A percentile compares a stretch with the other conserved stretches of the same genome.
Evolutionary conservation across 495 filamentous ascomycete genomes (phyloP).

Genomic region (Penicillium goetzii): DNA sequence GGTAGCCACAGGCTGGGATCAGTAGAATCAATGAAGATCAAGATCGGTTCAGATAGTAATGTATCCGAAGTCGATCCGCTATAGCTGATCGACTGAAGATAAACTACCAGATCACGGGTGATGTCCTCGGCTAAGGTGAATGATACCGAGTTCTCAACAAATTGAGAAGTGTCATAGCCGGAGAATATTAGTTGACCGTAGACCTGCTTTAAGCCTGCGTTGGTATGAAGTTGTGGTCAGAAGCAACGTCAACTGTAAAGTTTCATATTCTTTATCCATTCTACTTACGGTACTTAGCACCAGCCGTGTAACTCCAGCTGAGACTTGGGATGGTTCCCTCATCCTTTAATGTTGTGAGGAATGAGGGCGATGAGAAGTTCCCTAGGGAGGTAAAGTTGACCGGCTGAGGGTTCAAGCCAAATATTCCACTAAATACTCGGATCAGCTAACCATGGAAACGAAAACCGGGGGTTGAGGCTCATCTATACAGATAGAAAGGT

Average conservation of each 20-base stretch:
- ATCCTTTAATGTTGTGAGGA: constrained; percentile 40
- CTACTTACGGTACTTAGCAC: constrained; percentile 61
- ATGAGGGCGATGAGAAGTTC: constrained; percentile 28
- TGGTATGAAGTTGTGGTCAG: constrained; percentile 5
- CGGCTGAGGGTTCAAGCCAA: constrained; percentile 26
- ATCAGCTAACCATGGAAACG: constrained; percentile 8
- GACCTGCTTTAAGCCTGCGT: constrained; percentile 46
- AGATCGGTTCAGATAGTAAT: constrained; percentile 36
- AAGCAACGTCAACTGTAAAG: background rate
- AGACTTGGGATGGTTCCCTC: constrained; percentile 60
- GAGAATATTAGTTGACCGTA: constrained; percentile 64
- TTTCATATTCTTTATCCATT: constrained; percentile 18
- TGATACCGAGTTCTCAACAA: constrained; percentile 55
- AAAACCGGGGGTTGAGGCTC: background rate
- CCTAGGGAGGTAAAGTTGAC: constrained; percentile 26
- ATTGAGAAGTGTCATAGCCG: constrained; percentile 64
- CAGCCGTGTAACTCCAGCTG: constrained; percentile 70
- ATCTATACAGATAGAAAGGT: constrained; percentile 29
- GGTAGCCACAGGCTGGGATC: constrained; percentile 73
- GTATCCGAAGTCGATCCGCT: constrained; percentile 44
- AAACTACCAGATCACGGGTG: constrained; percentile 54
- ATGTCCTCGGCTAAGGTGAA: constrained; percentile 52
- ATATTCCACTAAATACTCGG: constrained; percentile 17
- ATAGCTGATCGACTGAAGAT: constrained; percentile 54
- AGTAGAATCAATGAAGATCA: constrained; percentile 63